Evolutionary conservation across 1,284 basidiomycete genomes (phyloP), one percentile per base, ranked within the genome.

Genomic region (Microbotryum scabiosae): DNA sequence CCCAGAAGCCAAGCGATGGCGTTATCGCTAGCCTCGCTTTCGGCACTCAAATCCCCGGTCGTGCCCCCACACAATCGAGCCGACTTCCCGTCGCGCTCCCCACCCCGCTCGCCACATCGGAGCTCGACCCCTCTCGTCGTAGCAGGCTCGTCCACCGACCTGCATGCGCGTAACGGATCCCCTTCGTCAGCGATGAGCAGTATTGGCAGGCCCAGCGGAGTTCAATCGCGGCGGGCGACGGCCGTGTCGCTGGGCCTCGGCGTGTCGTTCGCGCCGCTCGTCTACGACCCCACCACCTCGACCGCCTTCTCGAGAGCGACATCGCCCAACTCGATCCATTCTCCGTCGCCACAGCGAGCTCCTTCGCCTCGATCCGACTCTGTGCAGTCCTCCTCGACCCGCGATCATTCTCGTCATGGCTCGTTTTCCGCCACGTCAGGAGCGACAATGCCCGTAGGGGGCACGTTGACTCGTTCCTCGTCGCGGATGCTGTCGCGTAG

Each of bases 191-290:
- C 36, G 36, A 41, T 41, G 36, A 41, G 36, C 36, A 41, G 36
- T 12, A 18, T 16, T 41, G 36, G 36, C 36, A 41, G 36, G 36
- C 36, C 16, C 36, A 41, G 36, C 36, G 36, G 36, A 41, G 36
- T 41, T 41, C 36, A 41, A 41, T 41, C 36, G 30, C 45, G 56
- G 20, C 45, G 64, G 0, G 25, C 62, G 32, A 44, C 54, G 4
- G 57, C 56, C 2, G 54, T 59, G n/a, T 60, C 55, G 21, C 57
- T 66, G 36, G 64, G 64, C 1, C 54, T 66, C n/a, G 64, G 64
- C 28, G 62, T 60, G 3, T 47, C 59, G 36, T 66, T 53, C 44
- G 62, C 61, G n/a, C 57, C 56, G 50, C 30, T 30, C 56, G n/a
- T 18, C 47, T 9, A 2, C 62, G 1, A 30, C 56, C 12, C 8